A percentile compares a stretch with the other conserved stretches of the same genome.
phyloP scores from a whole-genome alignment of 768 basidiomycete genomes.

The Mycena metata region DNA sequence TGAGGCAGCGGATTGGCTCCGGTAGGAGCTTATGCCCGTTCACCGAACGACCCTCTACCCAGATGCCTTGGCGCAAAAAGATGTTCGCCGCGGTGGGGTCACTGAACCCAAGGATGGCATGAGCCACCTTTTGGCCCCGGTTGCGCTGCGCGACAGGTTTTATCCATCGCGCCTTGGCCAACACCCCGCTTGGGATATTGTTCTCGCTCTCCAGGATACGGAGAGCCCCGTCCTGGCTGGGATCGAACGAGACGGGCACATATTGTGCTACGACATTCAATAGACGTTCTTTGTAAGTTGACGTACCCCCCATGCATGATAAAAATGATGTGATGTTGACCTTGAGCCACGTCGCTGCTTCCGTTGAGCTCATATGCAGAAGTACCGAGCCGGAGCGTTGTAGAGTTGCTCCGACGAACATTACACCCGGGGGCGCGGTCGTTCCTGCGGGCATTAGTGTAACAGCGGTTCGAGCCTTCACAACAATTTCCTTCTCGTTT shows the following conservation, averaged over 20 bases:
- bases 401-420: no score
- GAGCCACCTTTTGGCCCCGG: slow-evolving; percentile 39
- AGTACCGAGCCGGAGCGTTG: no score
- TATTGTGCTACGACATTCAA: slow-evolving; percentile 39
- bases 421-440: no score
- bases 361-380: slow-evolving; percentile 54
- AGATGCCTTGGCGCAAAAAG: slow-evolving; percentile 24
- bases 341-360: neutral
- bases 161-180: slow-evolving; percentile 43
- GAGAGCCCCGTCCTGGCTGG: neutral
- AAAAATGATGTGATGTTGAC: slow-evolving; percentile 26
- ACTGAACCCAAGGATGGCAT: slow-evolving; percentile 41
- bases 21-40: slow-evolving; percentile 29
- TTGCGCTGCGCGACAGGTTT: slow-evolving; percentile 39
- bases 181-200: neutral
- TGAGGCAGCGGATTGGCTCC: slow-evolving; percentile 37
- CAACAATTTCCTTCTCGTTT: no score
- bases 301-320: slow-evolving; percentile 27
- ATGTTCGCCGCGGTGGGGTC: slow-evolving; percentile 32
- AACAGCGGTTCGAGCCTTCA: no score
- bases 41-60: slow-evolving; percentile 34
- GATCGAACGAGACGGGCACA: slow-evolving; percentile 40
- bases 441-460: no score
- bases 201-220: slow-evolving; percentile 36
- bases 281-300: slow-evolving; percentile 2